Evolutionary conservation across 768 basidiomycete genomes (phyloP).

Genomic region (Dendrothele bispora): DNA sequence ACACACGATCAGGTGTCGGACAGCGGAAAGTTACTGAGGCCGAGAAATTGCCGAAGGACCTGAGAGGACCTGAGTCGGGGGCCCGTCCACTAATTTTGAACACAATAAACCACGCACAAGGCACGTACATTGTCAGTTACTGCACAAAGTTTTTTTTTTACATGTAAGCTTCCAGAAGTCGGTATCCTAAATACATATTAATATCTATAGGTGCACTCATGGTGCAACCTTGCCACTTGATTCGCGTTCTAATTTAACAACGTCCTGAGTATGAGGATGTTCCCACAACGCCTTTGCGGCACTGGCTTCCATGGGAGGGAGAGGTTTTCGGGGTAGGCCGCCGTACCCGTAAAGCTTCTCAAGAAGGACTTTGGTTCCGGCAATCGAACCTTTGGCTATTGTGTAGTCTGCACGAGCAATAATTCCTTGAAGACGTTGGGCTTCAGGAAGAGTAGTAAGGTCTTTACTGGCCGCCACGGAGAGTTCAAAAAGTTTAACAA

Average conservation of each 20-base stretch:
- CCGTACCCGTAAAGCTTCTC: slow-evolving; percentile 81
- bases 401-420: slow-evolving; percentile 80
- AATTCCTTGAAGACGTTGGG: slow-evolving; percentile 76
- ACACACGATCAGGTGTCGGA: no score
- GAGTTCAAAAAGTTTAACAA: slow-evolving; percentile 62
- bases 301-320: slow-evolving; percentile 60
- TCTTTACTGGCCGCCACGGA: slow-evolving; percentile 56
- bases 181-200: no score
- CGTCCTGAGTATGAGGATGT: slow-evolving; percentile 68
- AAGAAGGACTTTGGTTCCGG: slow-evolving; percentile 82
- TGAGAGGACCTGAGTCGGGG: no score
- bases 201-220: no score
- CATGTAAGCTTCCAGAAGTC: no score
- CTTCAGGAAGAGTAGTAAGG: slow-evolving; percentile 59
- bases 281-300: slow-evolving; percentile 66
- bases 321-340: slow-evolving; percentile 74
- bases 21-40: no score
- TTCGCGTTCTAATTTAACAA: slow-evolving; percentile 64
- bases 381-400: slow-evolving; percentile 71
- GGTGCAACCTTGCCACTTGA: slow-evolving; percentile 40
- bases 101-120: no score
- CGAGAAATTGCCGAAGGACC: no score
- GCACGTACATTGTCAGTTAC: slow-evolving; percentile 1
- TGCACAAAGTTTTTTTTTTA: no score
- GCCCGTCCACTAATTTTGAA: no score